Evolutionary conservation across 768 basidiomycete species (phyloP), one percentile per base, ranked within the genome.

Genomic region (Candolleomyces eurysporus): DNA sequence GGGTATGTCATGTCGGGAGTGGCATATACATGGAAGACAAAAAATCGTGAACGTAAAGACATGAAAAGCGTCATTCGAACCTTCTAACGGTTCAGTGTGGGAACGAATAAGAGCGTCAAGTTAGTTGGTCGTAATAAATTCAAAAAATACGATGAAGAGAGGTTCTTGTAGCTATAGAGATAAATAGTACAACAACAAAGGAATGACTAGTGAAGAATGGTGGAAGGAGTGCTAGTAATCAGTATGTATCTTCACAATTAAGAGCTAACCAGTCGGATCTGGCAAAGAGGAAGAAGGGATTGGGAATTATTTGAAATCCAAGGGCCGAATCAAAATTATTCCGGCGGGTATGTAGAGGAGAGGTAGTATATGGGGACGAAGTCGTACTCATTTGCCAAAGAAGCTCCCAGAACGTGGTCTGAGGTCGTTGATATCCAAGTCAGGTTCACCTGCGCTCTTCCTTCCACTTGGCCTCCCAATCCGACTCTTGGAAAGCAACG

Each of bases 401-500:
- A 26, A 42, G 58, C 62, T 71, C 43, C 70, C 71, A 40, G 71
- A 73, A 48, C 70, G 69, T 17, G 71, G 72, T 50, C 72, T 68
- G 50, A 75, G 65, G 53, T 75, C 74, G 48, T 69, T 70, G 57
- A 74, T 58, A 63, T 75, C 73, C 7, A 73, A 61, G 5, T 64
- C 64, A 17, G 61, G 66, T 19, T 71, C 67, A 16, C 63, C 68
- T 31, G 65, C 66, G 56, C 67, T 71, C 58, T 70, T 74, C 50
- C 70, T 65, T 16, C 73, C 72, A 57, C 79, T 82, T 36, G 81
- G 79, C 57, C 82, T 75, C 30, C 82, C 82, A 59, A 79, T 79
- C 48, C 85, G 72, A 76, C 84, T 79, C 72, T 83, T 77, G 55
- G 80, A 71, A 58, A 84, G 65, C 57, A 69, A 64, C n/a, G 76